A percentile compares a stretch with the other conserved stretches of the same genome.
Conservation (phyloP, 371 early-diverging fungal species). For the Mucor circinelloides region DNA sequence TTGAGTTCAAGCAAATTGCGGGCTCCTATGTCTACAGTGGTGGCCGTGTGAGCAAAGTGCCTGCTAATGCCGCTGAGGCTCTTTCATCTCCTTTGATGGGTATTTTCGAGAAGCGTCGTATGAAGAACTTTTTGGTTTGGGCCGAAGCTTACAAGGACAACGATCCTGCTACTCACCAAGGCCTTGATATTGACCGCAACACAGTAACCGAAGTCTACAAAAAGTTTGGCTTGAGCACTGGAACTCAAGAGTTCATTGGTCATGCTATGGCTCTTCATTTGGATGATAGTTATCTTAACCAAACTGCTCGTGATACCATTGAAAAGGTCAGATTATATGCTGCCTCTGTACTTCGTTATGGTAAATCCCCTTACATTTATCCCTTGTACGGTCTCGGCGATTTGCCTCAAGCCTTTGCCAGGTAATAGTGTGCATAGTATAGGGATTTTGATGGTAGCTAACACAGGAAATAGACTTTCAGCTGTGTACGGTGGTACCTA, state of each 20-base stretch:
- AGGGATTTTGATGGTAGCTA: not conserved
- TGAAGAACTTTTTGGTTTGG: conserved; percentile 97
- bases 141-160: conserved; percentile 82
- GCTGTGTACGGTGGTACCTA: conserved; percentile 98
- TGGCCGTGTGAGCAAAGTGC: conserved; percentile 94
- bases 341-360: conserved; percentile 91
- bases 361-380: conserved; percentile 99
- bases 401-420: conserved; percentile 98
- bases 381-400: conserved; percentile 99
- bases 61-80: conserved; percentile 91
- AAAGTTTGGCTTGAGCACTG: conserved; percentile 91
- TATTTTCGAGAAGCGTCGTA: conserved; percentile 95
- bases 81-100: conserved; percentile 89
- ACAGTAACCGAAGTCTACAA: conserved; percentile 90
- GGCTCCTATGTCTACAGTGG: conserved; percentile 96
- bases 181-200: conserved; percentile 72
- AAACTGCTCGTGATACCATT: conserved; percentile 92
- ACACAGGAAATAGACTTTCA: conserved; percentile 60
- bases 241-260: conserved; percentile 96
- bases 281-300: conserved; percentile 89
- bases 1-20: conserved; percentile 97
- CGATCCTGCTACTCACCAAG: conserved; percentile 85
- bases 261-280: conserved; percentile 98
- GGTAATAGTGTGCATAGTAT: conserved; percentile 54
- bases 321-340: conserved; percentile 94